A percentile compares a stretch with the other conserved stretches of the same genome.
phyloP scores from a whole-genome alignment of 176 grass and related monocot genomes.

The Hordeum marinum region DNA sequence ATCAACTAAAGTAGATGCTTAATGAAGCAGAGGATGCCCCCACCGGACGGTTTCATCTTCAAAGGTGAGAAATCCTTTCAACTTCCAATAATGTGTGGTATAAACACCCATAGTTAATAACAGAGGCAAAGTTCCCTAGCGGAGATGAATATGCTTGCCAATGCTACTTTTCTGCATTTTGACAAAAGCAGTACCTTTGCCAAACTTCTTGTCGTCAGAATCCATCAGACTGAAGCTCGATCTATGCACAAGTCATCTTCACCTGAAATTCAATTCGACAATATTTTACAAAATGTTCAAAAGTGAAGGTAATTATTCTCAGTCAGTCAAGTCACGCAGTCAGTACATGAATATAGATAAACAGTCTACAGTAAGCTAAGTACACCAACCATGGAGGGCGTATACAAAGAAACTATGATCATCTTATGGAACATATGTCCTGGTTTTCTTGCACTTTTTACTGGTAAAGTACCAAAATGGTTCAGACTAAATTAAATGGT shows the following conservation, averaged over 20 bases:
- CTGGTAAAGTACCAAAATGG: background rate
- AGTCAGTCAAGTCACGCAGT: background rate
- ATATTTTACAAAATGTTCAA: background rate
- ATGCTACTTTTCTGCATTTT: background rate
- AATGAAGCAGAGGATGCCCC: background rate
- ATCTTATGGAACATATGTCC: background rate
- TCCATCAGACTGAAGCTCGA: slow-evolving; percentile 49
- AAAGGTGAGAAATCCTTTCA: background rate
- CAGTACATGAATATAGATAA: background rate
- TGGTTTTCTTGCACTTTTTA: background rate
- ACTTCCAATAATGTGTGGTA: background rate
- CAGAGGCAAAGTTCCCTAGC: background rate
- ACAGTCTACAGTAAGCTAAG: background rate
- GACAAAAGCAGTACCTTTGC: slow-evolving; percentile 44
- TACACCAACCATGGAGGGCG: background rate
- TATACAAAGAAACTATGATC: background rate
- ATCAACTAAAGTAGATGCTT: background rate
- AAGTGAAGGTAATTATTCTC: background rate
- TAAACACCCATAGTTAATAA: background rate
- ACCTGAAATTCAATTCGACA: slow-evolving; percentile 33
- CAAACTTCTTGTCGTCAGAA: slow-evolving; percentile 61
- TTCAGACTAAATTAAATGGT: background rate
- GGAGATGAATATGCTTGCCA: background rate
- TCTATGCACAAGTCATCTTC: slow-evolving; percentile 26
- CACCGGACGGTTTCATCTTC: background rate